Evolutionary conservation across 371 early-diverging fungal genomes (phyloP), one percentile per base, ranked within the genome.

Genomic region (Zancudomyces culisetae): DNA sequence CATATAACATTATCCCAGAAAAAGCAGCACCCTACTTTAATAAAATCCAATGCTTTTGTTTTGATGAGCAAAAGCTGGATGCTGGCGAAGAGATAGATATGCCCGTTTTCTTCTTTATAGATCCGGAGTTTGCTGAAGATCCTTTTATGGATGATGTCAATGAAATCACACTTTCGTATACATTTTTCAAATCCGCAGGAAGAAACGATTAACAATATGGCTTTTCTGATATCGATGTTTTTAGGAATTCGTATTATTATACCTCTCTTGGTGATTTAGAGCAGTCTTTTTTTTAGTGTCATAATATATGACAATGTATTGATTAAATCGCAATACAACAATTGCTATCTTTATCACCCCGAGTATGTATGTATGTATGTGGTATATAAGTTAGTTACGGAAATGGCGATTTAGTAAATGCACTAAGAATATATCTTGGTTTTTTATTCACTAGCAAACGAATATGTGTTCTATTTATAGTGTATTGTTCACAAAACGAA

Each of bases 1-100:
- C 96, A 0, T 98, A 98, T 59, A 91, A 89, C 60, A 93, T 98
- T 24, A 78, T 88, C 0, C 98, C 98, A 2, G 75, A 80, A 51
- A 83, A 89, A 60, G 92, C 89, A 1, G 98, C 86, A 2, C 75
- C 73, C 18, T 85, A 93, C 52, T 93, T 95, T 57, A 97, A 95
- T 78, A 97, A 95, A 74, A 94, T 95, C 53, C 98, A 98, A 62
- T 98, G 98, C 64, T 98, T 98, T 57, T 98, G 98, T 60, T 98
- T 98, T 71, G 98, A 98, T 60, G 95, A 96, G 61, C 97, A 98
- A 66, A 83, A 79, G 65, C 68, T 98, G 51, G 74, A 67, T 29
- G 83, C 95, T 0, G 80, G 79, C 1, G 98, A 98, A 66, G 81
- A 88, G 54, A 87, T 98, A 2, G 98, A 98, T 57, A 98, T 98